Base-by-base conservation (phyloP, 164 flowering plant genomes). In the Santalum album region DNA sequence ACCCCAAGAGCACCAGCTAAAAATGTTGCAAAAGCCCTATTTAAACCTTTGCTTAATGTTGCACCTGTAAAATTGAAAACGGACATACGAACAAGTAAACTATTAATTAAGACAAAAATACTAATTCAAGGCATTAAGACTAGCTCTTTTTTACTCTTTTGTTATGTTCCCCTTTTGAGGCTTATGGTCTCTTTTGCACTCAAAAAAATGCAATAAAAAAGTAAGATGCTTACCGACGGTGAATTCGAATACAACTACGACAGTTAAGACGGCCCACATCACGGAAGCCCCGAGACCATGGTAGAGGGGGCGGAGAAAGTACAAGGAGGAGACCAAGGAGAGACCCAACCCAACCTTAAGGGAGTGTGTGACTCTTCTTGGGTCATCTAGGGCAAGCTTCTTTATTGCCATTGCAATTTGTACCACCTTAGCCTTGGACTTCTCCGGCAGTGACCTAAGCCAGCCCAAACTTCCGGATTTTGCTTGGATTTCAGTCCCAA, bases 1-100 rank as follows among this genome's bases (percentile, higher is more conserved):
- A 62, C 38, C 2, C 65, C 65, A 6, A 62, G 55, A 16, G 55
- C 60, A 12, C 59, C 65, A 1, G 42, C 65, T 21, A 55, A 18
- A 2, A 62, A 16, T 22, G 65, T 62, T 39, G 65, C 65, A 1
- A 56, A 40, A 0, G 27, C 55, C 23, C 65, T 55, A 44, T 56
- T 62, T 38, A 62, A 11, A 12, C 65, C 20, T 29, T 40, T 62
- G 7, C 48, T 21, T 1, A 62, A 34, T 2, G 60, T 26, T 6
- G 55, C 65, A 2, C 65, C 65, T 62, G 55, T 38, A 50, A 54
- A 55, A 7, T 25, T 34, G n/a, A 4, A 43, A 43, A 16, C 5
- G 3, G 12, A 4, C 12, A 43, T 43, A 12, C 12, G 3, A 12
- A 4, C 14, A 43, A 4, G 21, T 20, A 16, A 10, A 16, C 12